These are phyloP conservation scores for Komagataella phaffii DNA, from an alignment of 805 yeast species.

Conservation along the genomic window DNA sequence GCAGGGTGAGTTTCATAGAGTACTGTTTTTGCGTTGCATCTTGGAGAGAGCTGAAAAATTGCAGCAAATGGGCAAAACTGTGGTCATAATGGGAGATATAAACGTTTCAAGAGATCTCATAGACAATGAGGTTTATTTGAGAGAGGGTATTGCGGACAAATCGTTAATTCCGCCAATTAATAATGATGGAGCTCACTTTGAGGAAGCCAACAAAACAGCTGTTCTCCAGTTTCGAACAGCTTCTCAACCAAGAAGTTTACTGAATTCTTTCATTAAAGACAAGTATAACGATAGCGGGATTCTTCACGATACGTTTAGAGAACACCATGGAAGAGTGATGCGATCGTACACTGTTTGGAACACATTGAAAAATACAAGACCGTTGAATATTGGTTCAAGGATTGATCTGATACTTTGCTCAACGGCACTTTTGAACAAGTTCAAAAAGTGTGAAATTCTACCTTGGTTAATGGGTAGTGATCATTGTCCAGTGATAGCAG, in stretches of 20 bases:
- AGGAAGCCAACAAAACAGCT: conserved; percentile 16
- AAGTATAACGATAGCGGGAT: conserved; percentile 16
- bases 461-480: conserved; percentile 75
- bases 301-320: conserved; percentile 47
- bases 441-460: conserved; percentile 42
- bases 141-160: conserved; percentile 19
- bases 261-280: conserved; percentile 28
- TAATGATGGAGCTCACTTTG: conserved; percentile 17
- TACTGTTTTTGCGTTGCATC: conserved; percentile 42
- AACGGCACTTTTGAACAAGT: conserved; percentile 15
- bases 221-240: conserved; percentile 23
- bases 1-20: conserved; percentile 47
- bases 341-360: conserved; percentile 91
- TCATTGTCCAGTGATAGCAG: conserved; percentile 65
- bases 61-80: conserved; percentile 43
- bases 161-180: conserved; percentile 4
- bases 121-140: conserved; percentile 66
- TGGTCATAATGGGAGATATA: conserved; percentile 79
- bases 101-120: conserved; percentile 70
- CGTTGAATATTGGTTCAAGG: conserved; percentile 77
- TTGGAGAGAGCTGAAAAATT: conserved; percentile 50
- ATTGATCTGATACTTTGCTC: conserved; percentile 64
- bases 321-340: conserved; percentile 37
- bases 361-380: conserved; percentile 59
- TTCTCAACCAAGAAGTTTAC: conserved; percentile 25